Evolutionary conservation across 1,139 yeast genomes (phyloP).

Genomic region (Pneumocystis murina): DNA sequence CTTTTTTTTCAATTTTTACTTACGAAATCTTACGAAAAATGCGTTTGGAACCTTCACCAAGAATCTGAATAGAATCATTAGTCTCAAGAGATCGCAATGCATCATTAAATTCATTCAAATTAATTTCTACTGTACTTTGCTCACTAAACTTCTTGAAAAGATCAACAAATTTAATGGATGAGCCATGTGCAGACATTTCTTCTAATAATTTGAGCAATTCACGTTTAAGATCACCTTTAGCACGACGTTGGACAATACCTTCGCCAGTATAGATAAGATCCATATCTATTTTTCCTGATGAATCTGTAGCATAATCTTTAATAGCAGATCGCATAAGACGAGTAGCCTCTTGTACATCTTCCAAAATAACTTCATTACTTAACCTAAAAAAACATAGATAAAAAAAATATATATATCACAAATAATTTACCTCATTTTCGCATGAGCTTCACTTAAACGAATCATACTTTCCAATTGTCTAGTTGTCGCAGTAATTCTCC

Average conservation of each 20-base stretch:
- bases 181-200: slow-evolving; percentile 25
- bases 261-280: slow-evolving; percentile 94
- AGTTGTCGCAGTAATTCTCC: slow-evolving; percentile 93
- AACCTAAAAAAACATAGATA: slow-evolving; percentile 21
- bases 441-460: slow-evolving; percentile 89
- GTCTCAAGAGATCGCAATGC: slow-evolving; percentile 54
- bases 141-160: slow-evolving; percentile 53
- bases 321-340: slow-evolving; percentile 84
- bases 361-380: slow-evolving; percentile 49
- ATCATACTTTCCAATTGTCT: slow-evolving; percentile 94
- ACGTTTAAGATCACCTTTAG: slow-evolving; percentile 57
- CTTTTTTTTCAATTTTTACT: background rate
- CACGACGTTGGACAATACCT: slow-evolving; percentile 69
- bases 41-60: slow-evolving; percentile 63
- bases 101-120: slow-evolving; percentile 53
- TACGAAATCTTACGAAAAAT: slow-evolving; percentile 31
- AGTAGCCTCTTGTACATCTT: slow-evolving; percentile 89
- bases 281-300: slow-evolving; percentile 94
- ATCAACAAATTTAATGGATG: slow-evolving; percentile 43
- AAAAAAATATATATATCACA: background rate
- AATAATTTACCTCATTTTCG: slow-evolving; percentile 54
- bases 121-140: slow-evolving; percentile 51
- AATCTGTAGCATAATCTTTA: slow-evolving; percentile 93
- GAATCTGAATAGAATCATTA: slow-evolving; percentile 57
- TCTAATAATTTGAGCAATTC: slow-evolving; percentile 38